phyloP scores from a whole-genome alignment of 2,329 filamentous ascomycete species.

The Colletotrichum orbiculare region DNA sequence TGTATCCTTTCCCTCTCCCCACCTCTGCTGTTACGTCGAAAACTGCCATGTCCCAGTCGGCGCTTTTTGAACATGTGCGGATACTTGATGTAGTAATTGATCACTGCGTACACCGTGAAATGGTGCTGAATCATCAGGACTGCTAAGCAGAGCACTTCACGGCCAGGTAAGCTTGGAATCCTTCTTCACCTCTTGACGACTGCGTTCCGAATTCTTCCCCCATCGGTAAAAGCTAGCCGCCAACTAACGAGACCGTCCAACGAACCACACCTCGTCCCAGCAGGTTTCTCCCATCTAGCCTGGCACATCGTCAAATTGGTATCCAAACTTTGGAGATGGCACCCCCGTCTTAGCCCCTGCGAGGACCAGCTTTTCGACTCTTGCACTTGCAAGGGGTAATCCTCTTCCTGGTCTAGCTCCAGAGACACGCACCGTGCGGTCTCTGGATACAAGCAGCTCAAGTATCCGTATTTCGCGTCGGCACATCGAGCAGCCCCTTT shows the following conservation, averaged over 20 bases:
- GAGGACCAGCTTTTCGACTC: slow-evolving; percentile 19
- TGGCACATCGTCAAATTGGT: slow-evolving; percentile 30
- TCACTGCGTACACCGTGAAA: no score
- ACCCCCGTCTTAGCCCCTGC: slow-evolving; percentile 27
- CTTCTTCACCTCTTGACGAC: neutral
- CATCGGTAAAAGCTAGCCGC: slow-evolving; percentile 17
- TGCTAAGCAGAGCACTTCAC: no score
- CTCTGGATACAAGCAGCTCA: slow-evolving; percentile 20
- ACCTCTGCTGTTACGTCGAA: no score
- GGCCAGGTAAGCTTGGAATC: no score
- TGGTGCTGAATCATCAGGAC: no score
- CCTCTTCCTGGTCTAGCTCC: slow-evolving; percentile 7
- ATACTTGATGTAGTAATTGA: no score
- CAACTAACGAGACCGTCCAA: slow-evolving; percentile 10
- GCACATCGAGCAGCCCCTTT: slow-evolving; percentile 18
- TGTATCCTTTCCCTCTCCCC: no score
- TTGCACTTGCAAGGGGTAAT: slow-evolving; percentile 18
- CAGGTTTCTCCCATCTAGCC: slow-evolving; percentile 29
- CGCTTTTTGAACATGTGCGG: no score
- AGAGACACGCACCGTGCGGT: neutral
- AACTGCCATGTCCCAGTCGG: no score
- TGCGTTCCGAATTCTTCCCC: slow-evolving; percentile 3
- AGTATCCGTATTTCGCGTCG: slow-evolving; percentile 11
- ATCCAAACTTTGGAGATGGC: slow-evolving; percentile 28
- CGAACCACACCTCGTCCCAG: slow-evolving; percentile 2